Conservation (phyloP, 106 monocot species). For the Platanthera guangdongensis region DNA sequence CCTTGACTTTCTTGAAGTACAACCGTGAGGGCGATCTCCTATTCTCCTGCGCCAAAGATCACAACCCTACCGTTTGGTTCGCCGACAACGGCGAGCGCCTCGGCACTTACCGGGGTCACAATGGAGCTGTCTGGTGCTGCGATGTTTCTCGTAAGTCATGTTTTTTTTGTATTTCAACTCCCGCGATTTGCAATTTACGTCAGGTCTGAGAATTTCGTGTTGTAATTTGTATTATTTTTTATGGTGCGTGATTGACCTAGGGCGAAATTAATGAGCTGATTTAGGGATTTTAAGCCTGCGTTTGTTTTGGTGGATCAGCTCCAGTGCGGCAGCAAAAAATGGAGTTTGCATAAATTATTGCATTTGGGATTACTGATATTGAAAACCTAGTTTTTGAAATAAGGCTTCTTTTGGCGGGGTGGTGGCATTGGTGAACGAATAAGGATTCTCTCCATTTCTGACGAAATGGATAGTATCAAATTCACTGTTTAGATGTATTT, state of each 20-base stretch:
- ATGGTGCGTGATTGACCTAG: not conserved
- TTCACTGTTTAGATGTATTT: too few species aligned
- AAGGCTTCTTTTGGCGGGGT: too few species aligned
- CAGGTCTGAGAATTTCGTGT: not conserved
- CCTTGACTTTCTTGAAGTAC: constrained; percentile 88
- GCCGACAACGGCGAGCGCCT: constrained; percentile 92
- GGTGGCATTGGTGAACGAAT: too few species aligned
- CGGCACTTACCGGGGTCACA: constrained; percentile 88
- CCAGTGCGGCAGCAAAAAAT: too few species aligned
- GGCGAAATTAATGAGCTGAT: too few species aligned
- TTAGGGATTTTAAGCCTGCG: too few species aligned
- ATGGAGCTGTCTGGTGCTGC: constrained; percentile 98
- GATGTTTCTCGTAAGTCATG: constrained; percentile 66
- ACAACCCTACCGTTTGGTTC: constrained; percentile 87
- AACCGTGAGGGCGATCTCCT: constrained; percentile 89
- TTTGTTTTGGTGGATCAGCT: too few species aligned
- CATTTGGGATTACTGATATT: too few species aligned
- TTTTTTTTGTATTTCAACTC: not conserved
- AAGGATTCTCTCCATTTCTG: too few species aligned
- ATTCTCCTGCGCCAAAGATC: constrained; percentile 97
- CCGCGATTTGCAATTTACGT: not conserved
- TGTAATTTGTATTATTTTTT: not conserved
- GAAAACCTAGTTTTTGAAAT: too few species aligned
- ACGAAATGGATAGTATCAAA: too few species aligned
- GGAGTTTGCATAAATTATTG: too few species aligned